Evolutionary conservation across 2,329 filamentous ascomycete genomes (phyloP).

Genomic region (Sporothrix brasiliensis): DNA sequence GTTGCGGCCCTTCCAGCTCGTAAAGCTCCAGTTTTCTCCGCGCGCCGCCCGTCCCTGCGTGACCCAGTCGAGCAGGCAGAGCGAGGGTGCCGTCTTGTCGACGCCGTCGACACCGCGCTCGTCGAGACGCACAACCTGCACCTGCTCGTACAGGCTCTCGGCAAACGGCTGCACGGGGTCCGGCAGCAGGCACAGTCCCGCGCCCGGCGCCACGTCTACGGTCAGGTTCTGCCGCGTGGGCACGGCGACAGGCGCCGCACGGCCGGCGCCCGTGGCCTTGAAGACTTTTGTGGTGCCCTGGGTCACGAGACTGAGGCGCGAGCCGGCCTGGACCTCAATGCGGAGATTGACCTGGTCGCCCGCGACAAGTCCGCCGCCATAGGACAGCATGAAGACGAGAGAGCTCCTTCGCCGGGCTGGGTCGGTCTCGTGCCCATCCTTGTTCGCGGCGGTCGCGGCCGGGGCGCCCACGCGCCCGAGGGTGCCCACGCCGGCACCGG

Average conservation of each 20-base stretch:
- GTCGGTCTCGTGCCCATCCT: conserved; percentile 40
- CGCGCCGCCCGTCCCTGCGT: conserved; percentile 81
- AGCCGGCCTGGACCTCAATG: conserved; percentile 64
- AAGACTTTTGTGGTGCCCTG: conserved; percentile 95
- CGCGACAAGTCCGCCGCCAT: conserved; percentile 88
- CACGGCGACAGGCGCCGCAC: conserved; percentile 31
- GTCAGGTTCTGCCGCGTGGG: conserved; percentile 60
- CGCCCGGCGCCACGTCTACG: conserved; percentile 54
- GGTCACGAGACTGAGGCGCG: conserved; percentile 68
- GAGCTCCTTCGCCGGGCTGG: conserved; percentile 59
- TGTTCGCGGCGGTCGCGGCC: background rate
- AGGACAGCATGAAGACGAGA: conserved; percentile 87
- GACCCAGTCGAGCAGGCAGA: conserved; percentile 93
- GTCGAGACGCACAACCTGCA: conserved; percentile 71
- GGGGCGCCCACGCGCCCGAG: background rate
- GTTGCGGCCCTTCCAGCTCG: conserved; percentile 78
- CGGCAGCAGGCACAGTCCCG: conserved; percentile 70
- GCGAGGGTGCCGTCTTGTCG: conserved; percentile 45
- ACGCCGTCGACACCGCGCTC: conserved; percentile 45
- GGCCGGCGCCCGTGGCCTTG: conserved; percentile 59
- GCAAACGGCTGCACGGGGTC: conserved; percentile 93
- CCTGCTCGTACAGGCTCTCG: conserved; percentile 80
- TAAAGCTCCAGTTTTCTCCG: conserved; percentile 86
- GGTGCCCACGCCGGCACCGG: conserved; percentile 13
- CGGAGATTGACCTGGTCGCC: conserved; percentile 79